Evolutionary conservation across 2,329 filamentous ascomycete species (phyloP), one percentile per base, ranked within the genome.

Genomic region (Ustulina deusta): DNA sequence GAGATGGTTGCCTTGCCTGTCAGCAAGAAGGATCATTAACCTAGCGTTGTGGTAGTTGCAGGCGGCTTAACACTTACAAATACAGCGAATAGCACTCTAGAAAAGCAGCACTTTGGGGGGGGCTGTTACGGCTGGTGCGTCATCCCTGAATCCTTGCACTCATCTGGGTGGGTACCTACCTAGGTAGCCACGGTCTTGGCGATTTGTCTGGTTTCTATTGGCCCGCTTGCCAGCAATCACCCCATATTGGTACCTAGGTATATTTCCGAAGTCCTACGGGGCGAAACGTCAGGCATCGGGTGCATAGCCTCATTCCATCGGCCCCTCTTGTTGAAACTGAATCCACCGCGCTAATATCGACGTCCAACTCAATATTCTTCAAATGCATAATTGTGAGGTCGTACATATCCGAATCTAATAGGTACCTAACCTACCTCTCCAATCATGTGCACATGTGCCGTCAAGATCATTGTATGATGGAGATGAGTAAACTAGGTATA

Each of bases 11-110:
- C 42, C 27, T 57, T 61, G 48, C 27, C 46, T 44, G 61, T 60
- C 48, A 59, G 54, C 46, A 61, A 57, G 40, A 32, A 66, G 58
- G 59, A 63, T 59, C 58, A 20, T 9, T 6, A 62, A 36, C 49
- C 51, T 22, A n/a, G 49, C 29, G 17, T 36, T 36, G 36, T 56
- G 51, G 27, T 29, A 13, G 34, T 55, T 6, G 34, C 29, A 61
- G 22, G 46, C 40, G n/a, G n/a, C 29, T 58, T 55, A 22, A 6
- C 34, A 44, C 40, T 15, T 20, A 20, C 40, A 20, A 9, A n/a
- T n/a, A 44, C n/a, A 17, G 9, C 17, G 4, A 25, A 3, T 10
- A 25, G 9, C n/a, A 9, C n/a, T 25, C 20, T 25, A 13, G 22
- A 48, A 48, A 25, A 48, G 44, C 44, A 29, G 11, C 25, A 49